Conservation (phyloP, 192 early-diverging fungal genomes). For the Coemansia sp. region DNA sequence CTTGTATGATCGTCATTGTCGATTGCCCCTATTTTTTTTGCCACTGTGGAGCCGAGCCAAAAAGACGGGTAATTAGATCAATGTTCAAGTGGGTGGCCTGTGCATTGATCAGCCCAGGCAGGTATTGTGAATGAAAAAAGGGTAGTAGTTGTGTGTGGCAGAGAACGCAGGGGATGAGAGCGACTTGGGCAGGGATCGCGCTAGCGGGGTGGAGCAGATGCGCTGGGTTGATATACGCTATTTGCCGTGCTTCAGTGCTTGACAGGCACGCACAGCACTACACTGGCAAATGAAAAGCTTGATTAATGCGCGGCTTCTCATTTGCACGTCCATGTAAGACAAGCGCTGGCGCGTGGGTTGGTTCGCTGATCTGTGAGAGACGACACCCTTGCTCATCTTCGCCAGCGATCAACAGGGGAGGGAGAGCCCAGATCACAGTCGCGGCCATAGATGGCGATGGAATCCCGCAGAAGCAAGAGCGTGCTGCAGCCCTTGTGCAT, state of each 20-base stretch:
- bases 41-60: neutral
- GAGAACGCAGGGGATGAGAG: neutral
- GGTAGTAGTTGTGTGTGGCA: neutral
- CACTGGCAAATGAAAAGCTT: neutral
- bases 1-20: conserved; percentile 37
- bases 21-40: neutral
- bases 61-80: neutral
- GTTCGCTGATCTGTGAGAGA: neutral
- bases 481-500: neutral
- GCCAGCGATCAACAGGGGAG: neutral
- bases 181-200: neutral
- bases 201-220: neutral
- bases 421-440: neutral
- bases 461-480: conserved; percentile 19
- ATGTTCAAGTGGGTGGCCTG: neutral
- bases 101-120: neutral
- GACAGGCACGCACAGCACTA: neutral
- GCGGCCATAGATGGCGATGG: conserved; percentile 3
- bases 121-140: neutral
- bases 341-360: neutral
- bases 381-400: neutral
- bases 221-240: neutral
- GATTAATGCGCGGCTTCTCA: neutral
- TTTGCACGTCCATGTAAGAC: neutral
- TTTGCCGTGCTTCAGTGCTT: neutral